Conservation (phyloP, 1,284 basidiomycete species). For the Ceratobasidium sp. region DNA sequence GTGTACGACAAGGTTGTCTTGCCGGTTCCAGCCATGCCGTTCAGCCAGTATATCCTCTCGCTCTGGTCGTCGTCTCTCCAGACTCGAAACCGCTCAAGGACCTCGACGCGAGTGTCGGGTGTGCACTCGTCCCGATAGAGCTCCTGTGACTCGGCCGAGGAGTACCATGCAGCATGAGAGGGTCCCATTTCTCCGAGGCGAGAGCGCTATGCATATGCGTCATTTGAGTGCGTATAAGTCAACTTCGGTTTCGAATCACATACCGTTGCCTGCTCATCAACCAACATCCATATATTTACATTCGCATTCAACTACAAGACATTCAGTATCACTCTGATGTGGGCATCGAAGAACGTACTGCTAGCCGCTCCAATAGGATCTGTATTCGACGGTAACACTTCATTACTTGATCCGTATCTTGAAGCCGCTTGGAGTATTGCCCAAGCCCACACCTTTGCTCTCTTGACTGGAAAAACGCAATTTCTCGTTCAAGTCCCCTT, state of each 20-base stretch:
- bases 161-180: conserved; percentile 24
- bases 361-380: not conserved
- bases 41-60: conserved; percentile 11
- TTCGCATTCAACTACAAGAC: conserved; percentile 30
- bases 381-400: conserved; percentile 25
- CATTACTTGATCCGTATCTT: not conserved
- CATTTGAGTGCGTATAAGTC: not conserved
- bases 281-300: not conserved
- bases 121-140: conserved; percentile 30
- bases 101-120: conserved; percentile 39
- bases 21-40: conserved; percentile 17
- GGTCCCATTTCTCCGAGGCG: not conserved
- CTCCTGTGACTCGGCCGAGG: conserved; percentile 6
- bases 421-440: not conserved
- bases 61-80: not conserved
- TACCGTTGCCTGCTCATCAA: conserved; percentile 34
- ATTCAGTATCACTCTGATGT: not conserved
- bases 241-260: too few species aligned
- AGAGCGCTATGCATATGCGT: too few species aligned
- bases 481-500: conserved; percentile 3
- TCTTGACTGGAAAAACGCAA: not conserved
- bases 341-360: not conserved
- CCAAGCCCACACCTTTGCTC: not conserved
- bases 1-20: not conserved
- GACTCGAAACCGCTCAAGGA: not conserved